Evolutionary conservation across 192 early-diverging fungal species (phyloP).

Genomic region (Oehlia diaphana): DNA sequence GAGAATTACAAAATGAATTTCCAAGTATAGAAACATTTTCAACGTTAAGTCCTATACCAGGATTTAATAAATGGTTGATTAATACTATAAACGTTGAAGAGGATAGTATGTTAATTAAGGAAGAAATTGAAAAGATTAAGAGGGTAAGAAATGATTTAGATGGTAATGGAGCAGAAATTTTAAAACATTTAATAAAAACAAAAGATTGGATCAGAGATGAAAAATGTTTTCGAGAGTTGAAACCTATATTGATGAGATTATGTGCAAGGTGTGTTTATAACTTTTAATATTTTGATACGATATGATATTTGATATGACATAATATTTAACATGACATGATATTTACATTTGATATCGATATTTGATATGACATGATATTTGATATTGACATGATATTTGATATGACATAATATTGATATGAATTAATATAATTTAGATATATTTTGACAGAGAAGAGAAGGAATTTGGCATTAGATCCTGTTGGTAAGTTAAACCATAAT

Average conservation of each 20-base stretch:
- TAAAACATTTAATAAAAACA: constrained; percentile 23
- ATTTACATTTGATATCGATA: too few species aligned
- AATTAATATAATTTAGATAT: constrained; percentile 42
- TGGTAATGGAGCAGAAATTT: constrained; percentile 15
- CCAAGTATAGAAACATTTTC: constrained; percentile 78
- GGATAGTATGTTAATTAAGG: not conserved
- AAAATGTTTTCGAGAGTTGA: constrained; percentile 36
- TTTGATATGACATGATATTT: too few species aligned
- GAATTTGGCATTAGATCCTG: constrained; percentile 77
- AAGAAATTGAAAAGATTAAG: not conserved
- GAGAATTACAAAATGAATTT: constrained; percentile 67
- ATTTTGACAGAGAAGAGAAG: constrained; percentile 68
- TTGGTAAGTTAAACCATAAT: constrained; percentile 47
- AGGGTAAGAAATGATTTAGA: not conserved
- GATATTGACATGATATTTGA: too few species aligned
- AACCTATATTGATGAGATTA: constrained; percentile 62
- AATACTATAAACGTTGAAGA: constrained; percentile 1
- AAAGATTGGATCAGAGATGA: constrained; percentile 22
- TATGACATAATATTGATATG: too few species aligned
- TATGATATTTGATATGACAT: too few species aligned
- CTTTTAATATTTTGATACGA: too few species aligned
- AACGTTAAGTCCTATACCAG: constrained; percentile 89
- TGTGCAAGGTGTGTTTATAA: constrained; percentile 47
- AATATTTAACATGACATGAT: too few species aligned
- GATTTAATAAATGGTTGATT: constrained; percentile 80